Evolutionary conservation across 176 grass and related monocot genomes (phyloP), one percentile per base, ranked within the genome.

Genomic region (Zoysia pacifica): DNA sequence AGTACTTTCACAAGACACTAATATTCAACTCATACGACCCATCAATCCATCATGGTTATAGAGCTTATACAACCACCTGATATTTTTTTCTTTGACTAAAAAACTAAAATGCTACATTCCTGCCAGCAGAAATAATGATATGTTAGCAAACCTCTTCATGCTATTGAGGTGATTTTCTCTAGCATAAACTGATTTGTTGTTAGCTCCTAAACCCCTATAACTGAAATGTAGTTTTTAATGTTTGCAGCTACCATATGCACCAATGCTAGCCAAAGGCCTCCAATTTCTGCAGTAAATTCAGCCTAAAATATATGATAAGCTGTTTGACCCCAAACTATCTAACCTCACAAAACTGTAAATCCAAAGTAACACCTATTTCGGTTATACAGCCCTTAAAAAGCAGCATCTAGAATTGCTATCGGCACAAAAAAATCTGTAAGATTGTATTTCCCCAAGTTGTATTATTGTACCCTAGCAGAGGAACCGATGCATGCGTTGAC

Each of bases 1-100:
- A 75, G 15, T 79, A 66, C 48, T 85, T 72, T 39, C 37, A 65
- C 4, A n/a, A 40, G 49, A 58, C 20, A 48, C 70, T 42, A 79
- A 1, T 66, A 6, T 16, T 35, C 15, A 11, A 18, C 42, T 47
- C 6, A 18, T 49, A 58, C 11, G 2, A 28, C 28, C 28, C 50
- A 50, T 16, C 50, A 8, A 18, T 51, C 61, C 38, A 65, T 4
- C 40, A 52, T 84, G 14, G 10, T 65, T 74, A 48, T 61, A 68
- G 3, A 70, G 35, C 37, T 71, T 18, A 71, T 5, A 77, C 59
- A 10, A 16, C 0, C 28, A 28, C 28, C 28, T 72, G 5, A 48
- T 50, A 13, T n/a, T 71, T 77, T 49, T 59, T 77, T 72, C 52
- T 8, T 35, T 18, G 20, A 78, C 59, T 72, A 59, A 78, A 18